phyloP scores from a whole-genome alignment of 169 alveolate genomes.

The Hepatocystis sp. region DNA sequence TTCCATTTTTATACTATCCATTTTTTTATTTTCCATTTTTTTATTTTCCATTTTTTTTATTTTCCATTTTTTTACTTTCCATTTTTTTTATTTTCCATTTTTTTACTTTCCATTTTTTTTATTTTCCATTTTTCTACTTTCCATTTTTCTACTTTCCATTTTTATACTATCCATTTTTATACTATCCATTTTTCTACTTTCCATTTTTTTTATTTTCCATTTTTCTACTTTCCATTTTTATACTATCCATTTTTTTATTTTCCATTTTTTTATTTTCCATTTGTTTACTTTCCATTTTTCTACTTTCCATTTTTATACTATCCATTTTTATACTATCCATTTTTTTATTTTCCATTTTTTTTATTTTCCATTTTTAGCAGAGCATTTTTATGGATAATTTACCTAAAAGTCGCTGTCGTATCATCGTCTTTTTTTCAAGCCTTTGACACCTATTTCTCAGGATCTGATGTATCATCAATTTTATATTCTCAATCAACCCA shows the following conservation, averaged over 20 bases:
- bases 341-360: background rate
- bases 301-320: slow-evolving; percentile 13
- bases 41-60: too few species aligned
- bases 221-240: slow-evolving; percentile 3
- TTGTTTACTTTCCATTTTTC: background rate
- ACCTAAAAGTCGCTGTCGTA: slow-evolving; percentile 49
- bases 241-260: too few species aligned
- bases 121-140: background rate
- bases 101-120: background rate
- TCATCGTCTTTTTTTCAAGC: slow-evolving; percentile 60
- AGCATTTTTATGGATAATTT: slow-evolving; percentile 71
- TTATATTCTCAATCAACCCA: slow-evolving; percentile 65
- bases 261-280: background rate
- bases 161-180: too few species aligned
- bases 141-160: too few species aligned
- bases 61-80: too few species aligned
- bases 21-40: background rate
- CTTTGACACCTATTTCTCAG: slow-evolving; percentile 66
- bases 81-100: too few species aligned
- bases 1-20: too few species aligned
- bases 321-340: slow-evolving; percentile 16
- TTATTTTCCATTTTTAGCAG: slow-evolving; percentile 21
- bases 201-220: background rate
- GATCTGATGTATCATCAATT: slow-evolving; percentile 55
- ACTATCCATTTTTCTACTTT: too few species aligned